Evolutionary conservation across 768 basidiomycete genomes (phyloP).

Genomic region (Ramaria sp.): DNA sequence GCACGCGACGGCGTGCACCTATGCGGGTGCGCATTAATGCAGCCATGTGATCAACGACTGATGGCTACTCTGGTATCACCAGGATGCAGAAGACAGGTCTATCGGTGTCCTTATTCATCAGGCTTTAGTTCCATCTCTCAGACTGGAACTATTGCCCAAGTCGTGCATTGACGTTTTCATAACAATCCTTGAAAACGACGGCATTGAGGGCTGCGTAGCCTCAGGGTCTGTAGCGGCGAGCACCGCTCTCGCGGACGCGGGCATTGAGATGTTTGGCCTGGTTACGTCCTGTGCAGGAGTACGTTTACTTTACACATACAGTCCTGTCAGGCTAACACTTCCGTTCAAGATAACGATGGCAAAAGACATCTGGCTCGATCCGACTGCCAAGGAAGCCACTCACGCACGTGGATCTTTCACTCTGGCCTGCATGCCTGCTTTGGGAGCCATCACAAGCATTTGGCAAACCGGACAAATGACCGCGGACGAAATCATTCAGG

Average conservation of each 20-base stretch:
- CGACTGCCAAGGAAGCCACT: slow-evolving; percentile 56
- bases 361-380: slow-evolving; percentile 67
- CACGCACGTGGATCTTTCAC: slow-evolving; percentile 57
- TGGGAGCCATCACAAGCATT: slow-evolving; percentile 72
- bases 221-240: slow-evolving; percentile 82
- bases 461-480: slow-evolving; percentile 73
- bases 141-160: slow-evolving; percentile 88
- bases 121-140: slow-evolving; percentile 71
- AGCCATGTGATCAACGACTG: slow-evolving; percentile 4
- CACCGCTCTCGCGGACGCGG: slow-evolving; percentile 85
- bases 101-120: slow-evolving; percentile 79
- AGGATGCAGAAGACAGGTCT: slow-evolving; percentile 93
- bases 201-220: slow-evolving; percentile 80
- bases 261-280: slow-evolving; percentile 83
- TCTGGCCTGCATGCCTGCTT: slow-evolving; percentile 79
- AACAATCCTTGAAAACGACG: slow-evolving; percentile 85
- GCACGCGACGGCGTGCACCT: slow-evolving; percentile 63
- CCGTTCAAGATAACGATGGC: slow-evolving; percentile 41
- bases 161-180: slow-evolving; percentile 88
- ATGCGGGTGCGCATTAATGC: slow-evolving; percentile 53
- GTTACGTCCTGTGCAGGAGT: slow-evolving; percentile 80
- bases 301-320: slow-evolving; percentile 17
- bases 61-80: slow-evolving; percentile 9
- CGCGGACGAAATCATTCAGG: slow-evolving; percentile 42
- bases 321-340: background rate